Evolutionary conservation across 768 basidiomycete genomes (phyloP).

Genomic region (Phaeolepiota aurea): DNA sequence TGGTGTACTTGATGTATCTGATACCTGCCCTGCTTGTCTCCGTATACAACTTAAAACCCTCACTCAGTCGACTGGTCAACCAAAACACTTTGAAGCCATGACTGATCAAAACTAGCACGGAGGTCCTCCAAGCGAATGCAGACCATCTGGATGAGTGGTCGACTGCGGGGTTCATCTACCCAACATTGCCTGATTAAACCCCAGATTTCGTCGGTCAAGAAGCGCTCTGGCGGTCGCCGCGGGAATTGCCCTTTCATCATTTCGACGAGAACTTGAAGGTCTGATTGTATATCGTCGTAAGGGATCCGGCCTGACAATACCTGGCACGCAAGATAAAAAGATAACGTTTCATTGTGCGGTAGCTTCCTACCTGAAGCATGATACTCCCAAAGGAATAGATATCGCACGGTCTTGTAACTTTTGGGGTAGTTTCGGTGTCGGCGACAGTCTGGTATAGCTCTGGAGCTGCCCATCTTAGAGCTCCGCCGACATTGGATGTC

Average conservation of each 20-base stretch:
- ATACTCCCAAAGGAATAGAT: constrained; percentile 29
- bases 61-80: too few relatives aligned
- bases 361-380: constrained; percentile 11
- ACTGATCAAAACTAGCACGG: too few relatives aligned
- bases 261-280: constrained; percentile 1
- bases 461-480: constrained; percentile 24
- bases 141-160: background rate
- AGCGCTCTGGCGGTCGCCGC: constrained; percentile 1
- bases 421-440: constrained; percentile 4
- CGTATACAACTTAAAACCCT: too few relatives aligned
- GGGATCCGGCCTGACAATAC: constrained; percentile 4
- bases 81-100: too few relatives aligned
- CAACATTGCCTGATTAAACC: constrained; percentile 1
- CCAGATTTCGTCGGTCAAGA: constrained; percentile 3
- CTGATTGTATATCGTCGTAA: constrained; percentile 1
- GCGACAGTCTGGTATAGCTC: constrained; percentile 15
- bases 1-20: too few relatives aligned
- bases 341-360: background rate
- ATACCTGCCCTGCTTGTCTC: too few relatives aligned
- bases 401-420: constrained; percentile 14
- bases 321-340: background rate
- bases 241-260: constrained; percentile 2
- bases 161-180: constrained; percentile 1
- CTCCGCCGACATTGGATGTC: constrained; percentile 19
- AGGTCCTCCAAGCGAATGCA: background rate